These are phyloP conservation scores for Luzula sylvatica DNA, from an alignment of 176 grass and related monocot species.

Conservation along the genomic window DNA sequence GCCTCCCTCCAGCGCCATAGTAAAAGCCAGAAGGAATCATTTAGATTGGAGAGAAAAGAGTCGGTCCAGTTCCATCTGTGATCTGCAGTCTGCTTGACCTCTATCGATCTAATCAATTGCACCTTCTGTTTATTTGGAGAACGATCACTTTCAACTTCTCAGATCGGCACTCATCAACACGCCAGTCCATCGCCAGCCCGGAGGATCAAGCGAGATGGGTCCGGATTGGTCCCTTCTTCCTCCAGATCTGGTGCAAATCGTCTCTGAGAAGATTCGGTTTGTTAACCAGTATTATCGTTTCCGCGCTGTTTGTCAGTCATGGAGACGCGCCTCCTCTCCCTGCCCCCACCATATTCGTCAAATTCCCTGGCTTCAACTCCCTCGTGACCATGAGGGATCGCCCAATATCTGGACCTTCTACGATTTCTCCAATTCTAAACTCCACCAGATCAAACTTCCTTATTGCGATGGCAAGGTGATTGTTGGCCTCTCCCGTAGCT, in stretches of 20 bases:
- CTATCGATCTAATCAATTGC: too few species aligned
- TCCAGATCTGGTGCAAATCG: not conserved
- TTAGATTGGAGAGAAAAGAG: too few species aligned
- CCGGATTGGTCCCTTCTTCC: not conserved
- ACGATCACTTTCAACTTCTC: not conserved
- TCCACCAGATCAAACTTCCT: not conserved
- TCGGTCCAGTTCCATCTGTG: too few species aligned
- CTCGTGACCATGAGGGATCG: not conserved
- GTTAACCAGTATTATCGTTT: not conserved
- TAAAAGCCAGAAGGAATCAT: too few species aligned
- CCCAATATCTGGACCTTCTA: not conserved
- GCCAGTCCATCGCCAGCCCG: too few species aligned
- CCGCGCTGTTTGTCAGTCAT: not conserved
- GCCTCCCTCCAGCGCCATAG: too few species aligned
- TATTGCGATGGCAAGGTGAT: not conserved
- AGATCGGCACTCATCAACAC: constrained; percentile 11
- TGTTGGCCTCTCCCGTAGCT: not conserved
- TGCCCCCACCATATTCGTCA: not conserved
- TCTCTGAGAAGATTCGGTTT: not conserved
- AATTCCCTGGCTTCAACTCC: not conserved
- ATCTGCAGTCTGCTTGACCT: too few species aligned
- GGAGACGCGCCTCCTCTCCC: not conserved
- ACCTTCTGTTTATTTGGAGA: too few species aligned
- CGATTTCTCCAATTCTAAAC: constrained; percentile 5
- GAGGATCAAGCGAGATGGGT: too few species aligned